Evolutionary conservation across 768 basidiomycete genomes (phyloP), one percentile per base, ranked within the genome.

Genomic region (Strobilomyces dryophilus): DNA sequence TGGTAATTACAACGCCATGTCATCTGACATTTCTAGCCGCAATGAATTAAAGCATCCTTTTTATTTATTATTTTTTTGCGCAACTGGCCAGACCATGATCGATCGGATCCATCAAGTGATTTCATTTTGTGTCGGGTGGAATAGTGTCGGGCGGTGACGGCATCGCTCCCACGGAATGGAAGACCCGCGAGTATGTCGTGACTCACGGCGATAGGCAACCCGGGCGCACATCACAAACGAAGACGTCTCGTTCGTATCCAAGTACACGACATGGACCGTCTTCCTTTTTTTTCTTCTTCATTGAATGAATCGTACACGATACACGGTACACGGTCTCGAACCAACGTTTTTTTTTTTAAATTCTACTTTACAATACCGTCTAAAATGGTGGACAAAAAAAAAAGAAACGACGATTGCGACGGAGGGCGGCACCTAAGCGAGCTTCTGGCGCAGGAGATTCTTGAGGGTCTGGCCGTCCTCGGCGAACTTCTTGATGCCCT

Each of bases 401-500:
- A 4, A 15, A 5, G 7, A 17, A 15, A 12, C 12, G 12, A 18
- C 14, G 29, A 18, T 5, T 3, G 18, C 20, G 39, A 40, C 20
- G 21, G 5, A 15, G 14, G 3, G 24, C n/a, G n/a, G n/a, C n/a
- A 14, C 36, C 46, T 51, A 69, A 27, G 61, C 2, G 42, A 91
- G 66, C 71, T 87, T 89, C 73, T 83, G 59, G 72, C 79, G 84
- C 70, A 99, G 78, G 59, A 91, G 69, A 12, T 73, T 71, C 81
- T 95, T 97, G 75, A 99, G 85, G 4, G 89, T 83, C 67, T 84
- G 81, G 53, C 92, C 93, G 66, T 98, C 97, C 76, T 90, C 93
- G 47, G 93, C 95, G 68, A 99, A 99, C 74, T 95, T 97, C 78
- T 85, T 86, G 79, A 99, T 97, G 64, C 97, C 97, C 76, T 98